Conservation (phyloP, 192 early-diverging fungal genomes). For the Backusella australiensis region DNA sequence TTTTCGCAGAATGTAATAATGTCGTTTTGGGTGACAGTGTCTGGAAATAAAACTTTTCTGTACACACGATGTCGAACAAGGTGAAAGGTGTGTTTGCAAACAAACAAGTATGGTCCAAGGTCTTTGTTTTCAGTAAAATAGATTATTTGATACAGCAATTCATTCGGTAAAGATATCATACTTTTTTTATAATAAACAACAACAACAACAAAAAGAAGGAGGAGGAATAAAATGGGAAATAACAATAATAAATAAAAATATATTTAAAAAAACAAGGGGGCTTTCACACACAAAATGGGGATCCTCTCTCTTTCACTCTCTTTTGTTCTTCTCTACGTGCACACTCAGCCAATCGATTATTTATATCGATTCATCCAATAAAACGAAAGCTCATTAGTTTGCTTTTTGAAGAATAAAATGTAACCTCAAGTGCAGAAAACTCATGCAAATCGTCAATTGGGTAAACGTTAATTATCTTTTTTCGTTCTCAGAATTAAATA, state of each 20-base stretch:
- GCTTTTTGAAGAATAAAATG: too few species aligned
- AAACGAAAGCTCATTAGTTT: too few species aligned
- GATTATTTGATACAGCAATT: constrained; percentile 27
- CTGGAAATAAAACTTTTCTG: constrained; percentile 22
- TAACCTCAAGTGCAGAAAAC: too few species aligned
- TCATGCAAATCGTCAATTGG: too few species aligned
- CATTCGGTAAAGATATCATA: constrained; percentile 25
- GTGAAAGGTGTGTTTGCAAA: constrained; percentile 17
- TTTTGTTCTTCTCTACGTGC: neutral
- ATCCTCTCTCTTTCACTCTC: neutral
- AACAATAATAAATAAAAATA: neutral
- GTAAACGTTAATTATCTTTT: too few species aligned
- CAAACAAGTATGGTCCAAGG: constrained; percentile 13
- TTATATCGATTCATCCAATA: too few species aligned
- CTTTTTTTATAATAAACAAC: neutral
- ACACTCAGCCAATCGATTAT: too few species aligned
- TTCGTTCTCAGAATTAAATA: too few species aligned
- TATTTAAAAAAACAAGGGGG: neutral
- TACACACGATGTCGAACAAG: constrained; percentile 19
- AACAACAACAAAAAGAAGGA: neutral
- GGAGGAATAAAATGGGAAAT: neutral
- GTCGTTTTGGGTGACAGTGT: constrained; percentile 12
- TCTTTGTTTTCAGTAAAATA: neutral
- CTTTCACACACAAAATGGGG: neutral
- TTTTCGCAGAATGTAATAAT: constrained; percentile 24